Conservation (phyloP, 192 early-diverging fungal species). For the Coemansia sp. region DNA sequence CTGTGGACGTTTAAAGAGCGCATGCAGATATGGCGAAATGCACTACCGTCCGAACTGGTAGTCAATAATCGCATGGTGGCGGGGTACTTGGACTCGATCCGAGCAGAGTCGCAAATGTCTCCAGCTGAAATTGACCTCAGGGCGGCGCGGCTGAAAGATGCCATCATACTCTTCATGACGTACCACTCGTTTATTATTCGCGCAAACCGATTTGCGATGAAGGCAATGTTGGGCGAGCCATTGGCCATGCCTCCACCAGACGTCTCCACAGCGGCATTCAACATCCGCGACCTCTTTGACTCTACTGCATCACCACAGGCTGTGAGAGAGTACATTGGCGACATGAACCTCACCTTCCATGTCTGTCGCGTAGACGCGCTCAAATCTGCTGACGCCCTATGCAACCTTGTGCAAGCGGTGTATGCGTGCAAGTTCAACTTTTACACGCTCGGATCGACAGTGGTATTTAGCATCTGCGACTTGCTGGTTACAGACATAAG, state of each 20-base stretch:
- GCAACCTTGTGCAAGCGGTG: constrained; percentile 46
- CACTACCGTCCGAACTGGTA: constrained; percentile 30
- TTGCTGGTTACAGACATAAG: constrained; percentile 48
- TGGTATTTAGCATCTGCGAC: constrained; percentile 49
- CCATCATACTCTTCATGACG: constrained; percentile 33
- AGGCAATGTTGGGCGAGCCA: constrained; percentile 49
- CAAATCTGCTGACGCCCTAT: constrained; percentile 47
- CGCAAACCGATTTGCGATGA: constrained; percentile 51
- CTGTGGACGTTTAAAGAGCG: constrained; percentile 48
- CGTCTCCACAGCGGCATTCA: constrained; percentile 36
- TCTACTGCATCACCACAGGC: constrained; percentile 44
- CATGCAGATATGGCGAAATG: constrained; percentile 45
- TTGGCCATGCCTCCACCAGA: constrained; percentile 45
- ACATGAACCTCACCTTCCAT: constrained; percentile 39
- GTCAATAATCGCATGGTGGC: constrained; percentile 35
- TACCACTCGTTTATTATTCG: constrained; percentile 50
- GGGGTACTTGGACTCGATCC: constrained; percentile 29
- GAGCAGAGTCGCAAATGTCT: constrained; percentile 26
- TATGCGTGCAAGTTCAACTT: constrained; percentile 47
- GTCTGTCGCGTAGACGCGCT: constrained; percentile 46
- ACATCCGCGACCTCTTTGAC: constrained; percentile 45
- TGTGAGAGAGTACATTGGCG: constrained; percentile 4
- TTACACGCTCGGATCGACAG: constrained; percentile 48
- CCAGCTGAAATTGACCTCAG: constrained; percentile 36
- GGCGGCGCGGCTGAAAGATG: constrained; percentile 43